Evolutionary conservation across 352 stramenopile genomes (phyloP).

Genomic region (Phytophthora constricta): DNA sequence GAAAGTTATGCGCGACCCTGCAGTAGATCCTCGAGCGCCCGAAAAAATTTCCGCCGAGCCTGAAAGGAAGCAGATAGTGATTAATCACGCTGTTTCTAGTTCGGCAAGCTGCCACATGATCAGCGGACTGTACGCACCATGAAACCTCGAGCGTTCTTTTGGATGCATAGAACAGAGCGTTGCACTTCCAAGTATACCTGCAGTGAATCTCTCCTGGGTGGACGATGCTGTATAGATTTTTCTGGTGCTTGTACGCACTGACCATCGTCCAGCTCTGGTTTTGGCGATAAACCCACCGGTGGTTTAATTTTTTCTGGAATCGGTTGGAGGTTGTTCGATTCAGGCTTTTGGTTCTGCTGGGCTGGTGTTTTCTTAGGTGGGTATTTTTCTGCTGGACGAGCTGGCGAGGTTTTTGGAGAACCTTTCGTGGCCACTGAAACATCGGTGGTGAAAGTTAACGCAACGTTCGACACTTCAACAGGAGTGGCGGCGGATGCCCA

Average conservation of each 20-base stretch:
- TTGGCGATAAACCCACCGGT: not conserved
- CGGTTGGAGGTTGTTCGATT: not conserved
- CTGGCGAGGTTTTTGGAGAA: not conserved
- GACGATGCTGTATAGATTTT: not conserved
- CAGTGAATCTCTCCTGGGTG: conserved; percentile 21
- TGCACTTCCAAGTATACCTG: conserved; percentile 35
- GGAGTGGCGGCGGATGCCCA: conserved; percentile 15
- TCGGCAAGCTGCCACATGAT: not conserved
- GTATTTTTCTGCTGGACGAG: conserved; percentile 12
- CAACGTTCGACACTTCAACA: not conserved
- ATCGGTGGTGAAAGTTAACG: not conserved
- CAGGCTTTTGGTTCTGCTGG: not conserved
- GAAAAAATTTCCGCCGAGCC: conserved; percentile 30
- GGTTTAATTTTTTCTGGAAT: conserved; percentile 12
- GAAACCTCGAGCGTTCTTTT: conserved; percentile 35
- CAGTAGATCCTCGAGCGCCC: conserved; percentile 28
- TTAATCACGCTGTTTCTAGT: not conserved
- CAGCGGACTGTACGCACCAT: conserved; percentile 26
- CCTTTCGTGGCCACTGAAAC: not conserved
- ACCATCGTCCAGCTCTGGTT: not conserved
- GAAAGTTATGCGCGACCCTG: conserved; percentile 10
- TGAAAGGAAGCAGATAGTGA: conserved; percentile 1
- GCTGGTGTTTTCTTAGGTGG: not conserved
- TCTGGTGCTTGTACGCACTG: not conserved
- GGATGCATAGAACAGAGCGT: conserved; percentile 31